Percentiles rank a stretch among this genome's conserved stretches.
phyloP scores from a whole-genome alignment of 768 basidiomycete genomes.

The Lactifluus rugatus region DNA sequence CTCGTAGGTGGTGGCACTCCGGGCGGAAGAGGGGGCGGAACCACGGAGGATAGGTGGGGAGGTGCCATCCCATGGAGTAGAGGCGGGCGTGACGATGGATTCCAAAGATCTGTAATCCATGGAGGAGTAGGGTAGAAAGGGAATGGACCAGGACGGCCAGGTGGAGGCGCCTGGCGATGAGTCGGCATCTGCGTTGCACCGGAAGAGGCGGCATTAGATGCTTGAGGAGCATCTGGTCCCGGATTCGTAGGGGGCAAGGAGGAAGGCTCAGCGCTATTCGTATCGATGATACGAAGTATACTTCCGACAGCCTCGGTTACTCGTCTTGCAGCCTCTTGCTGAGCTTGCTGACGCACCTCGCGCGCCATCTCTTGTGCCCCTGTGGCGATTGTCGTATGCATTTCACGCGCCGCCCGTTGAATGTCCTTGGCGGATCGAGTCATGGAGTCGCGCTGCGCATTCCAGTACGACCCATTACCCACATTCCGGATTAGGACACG shows the following conservation, averaged over 20 bases:
- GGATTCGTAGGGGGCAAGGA: background rate
- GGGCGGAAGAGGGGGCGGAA: background rate
- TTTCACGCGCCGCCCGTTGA: conserved; percentile 34
- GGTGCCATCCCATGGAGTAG: background rate
- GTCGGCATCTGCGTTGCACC: background rate
- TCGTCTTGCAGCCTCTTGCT: conserved; percentile 55
- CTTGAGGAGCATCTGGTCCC: background rate
- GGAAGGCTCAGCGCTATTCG: conserved; percentile 8
- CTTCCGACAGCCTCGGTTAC: conserved; percentile 55
- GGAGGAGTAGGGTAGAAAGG: background rate
- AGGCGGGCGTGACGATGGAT: background rate
- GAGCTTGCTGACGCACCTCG: conserved; percentile 38
- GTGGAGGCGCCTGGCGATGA: background rate
- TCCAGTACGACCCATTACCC: conserved; percentile 60
- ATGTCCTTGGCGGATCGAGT: conserved; percentile 48
- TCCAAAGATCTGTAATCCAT: background rate
- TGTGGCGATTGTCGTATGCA: conserved; percentile 26
- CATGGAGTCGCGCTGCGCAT: conserved; percentile 47
- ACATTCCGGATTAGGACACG: conserved; percentile 56
- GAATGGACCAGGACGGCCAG: background rate
- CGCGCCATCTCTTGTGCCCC: conserved; percentile 28
- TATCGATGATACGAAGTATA: conserved; percentile 46
- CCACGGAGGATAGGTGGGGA: background rate
- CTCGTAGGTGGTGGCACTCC: background rate
- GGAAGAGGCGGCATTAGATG: background rate